phyloP scores from a whole-genome alignment of 1,139 yeast species.

The Hansenula sp. region DNA sequence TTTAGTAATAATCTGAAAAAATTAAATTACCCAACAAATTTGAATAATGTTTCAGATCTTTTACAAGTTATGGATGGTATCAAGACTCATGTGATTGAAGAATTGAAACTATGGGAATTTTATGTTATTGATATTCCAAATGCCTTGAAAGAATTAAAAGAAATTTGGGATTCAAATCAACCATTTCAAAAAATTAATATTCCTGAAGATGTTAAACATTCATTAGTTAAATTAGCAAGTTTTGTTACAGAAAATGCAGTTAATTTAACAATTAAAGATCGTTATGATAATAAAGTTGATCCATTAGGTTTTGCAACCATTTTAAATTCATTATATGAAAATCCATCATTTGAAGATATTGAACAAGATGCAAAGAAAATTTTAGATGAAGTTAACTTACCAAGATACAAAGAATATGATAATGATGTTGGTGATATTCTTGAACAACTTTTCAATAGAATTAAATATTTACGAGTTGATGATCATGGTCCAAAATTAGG shows the following conservation, averaged over 20 bases:
- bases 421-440: constrained; percentile 62
- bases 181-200: constrained; percentile 29
- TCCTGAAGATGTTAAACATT: constrained; percentile 36
- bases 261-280: constrained; percentile 33
- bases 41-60: constrained; percentile 51
- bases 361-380: constrained; percentile 44
- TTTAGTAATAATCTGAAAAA: constrained; percentile 53
- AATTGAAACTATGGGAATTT: constrained; percentile 79
- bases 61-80: constrained; percentile 60
- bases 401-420: constrained; percentile 72
- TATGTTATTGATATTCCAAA: constrained; percentile 60
- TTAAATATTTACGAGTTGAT: constrained; percentile 71
- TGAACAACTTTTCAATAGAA: constrained; percentile 69
- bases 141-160: constrained; percentile 26
- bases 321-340: constrained; percentile 31
- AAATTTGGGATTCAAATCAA: constrained; percentile 19
- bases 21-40: constrained; percentile 55
- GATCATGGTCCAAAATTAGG: constrained; percentile 79
- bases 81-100: constrained; percentile 58
- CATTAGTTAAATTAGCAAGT: constrained; percentile 42
- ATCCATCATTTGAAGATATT: constrained; percentile 25
- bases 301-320: constrained; percentile 43
- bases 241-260: constrained; percentile 45
- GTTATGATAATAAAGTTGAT: constrained; percentile 53
- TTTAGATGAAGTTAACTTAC: constrained; percentile 72